Base-by-base conservation (phyloP, 2,329 filamentous ascomycete species). In the Hansfordia pulvinata region DNA sequence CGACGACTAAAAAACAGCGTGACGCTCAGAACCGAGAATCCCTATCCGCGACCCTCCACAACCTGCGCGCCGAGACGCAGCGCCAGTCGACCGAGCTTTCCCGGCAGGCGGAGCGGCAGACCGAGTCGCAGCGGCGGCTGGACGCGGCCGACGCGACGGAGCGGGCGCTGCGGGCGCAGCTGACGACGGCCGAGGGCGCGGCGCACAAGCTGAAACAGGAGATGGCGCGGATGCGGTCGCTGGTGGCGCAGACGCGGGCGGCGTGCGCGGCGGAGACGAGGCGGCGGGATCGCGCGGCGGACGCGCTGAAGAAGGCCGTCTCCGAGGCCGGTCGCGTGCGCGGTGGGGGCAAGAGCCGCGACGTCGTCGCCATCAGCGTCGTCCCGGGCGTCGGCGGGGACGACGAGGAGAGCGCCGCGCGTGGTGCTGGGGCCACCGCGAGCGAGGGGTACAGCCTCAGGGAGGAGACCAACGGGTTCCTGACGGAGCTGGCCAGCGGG, bases 231-330 rank as follows among this genome's bases (percentile, higher is more conserved):
- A 72, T 88, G 50, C 92, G 88, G 49, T 65, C 73, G 1, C 69
- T 81, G 3, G 73, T 93, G 3, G 69, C 78, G 17, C 88, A 96
- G 51, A 79, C 90, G 3, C 75, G 88, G 33, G 72, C 79, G 6
- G 76, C 86, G 36, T 96, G 86, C 51, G 77, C 84, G 26, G 93
- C 84, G 38, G 90, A 98, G 44, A 71, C 94, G 23, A 76, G 88
- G 33, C 88, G 92, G 45, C 74, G 88, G 21, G 90, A 98, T 46
- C 64, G 84, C 23, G 82, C 93, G 52, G 77, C 96, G 36, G 81
- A 93, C 36, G 75, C 76, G 20, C 61, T 98, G 35, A 96, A 94
- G 60, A 79, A 77, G 39, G 84, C 93, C 46, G 64, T 96, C 34
- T 66, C 72, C 3, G 82, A 90, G 28, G 68, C 69, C 44, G 71